These are phyloP conservation scores for Fragaria vesca DNA, from an alignment of 306 rosid genomes.

Conservation along the genomic window DNA sequence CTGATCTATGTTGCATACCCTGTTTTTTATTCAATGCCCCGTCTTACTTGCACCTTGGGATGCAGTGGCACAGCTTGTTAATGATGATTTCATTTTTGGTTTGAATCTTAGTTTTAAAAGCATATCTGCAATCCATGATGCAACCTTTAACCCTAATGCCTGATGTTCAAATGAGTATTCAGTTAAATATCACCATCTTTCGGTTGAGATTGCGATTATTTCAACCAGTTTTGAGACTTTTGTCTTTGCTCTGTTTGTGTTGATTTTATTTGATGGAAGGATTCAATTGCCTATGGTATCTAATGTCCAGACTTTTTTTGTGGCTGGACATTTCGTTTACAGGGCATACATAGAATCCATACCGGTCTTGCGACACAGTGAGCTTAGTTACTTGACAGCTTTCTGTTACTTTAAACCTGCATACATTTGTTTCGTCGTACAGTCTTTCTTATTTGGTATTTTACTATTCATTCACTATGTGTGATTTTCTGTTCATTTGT, in stretches of 20 bases:
- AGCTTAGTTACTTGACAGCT: slow-evolving; percentile 38
- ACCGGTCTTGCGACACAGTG: slow-evolving; percentile 79
- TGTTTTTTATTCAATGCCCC: background rate
- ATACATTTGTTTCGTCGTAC: slow-evolving; percentile 29
- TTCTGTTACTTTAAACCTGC: slow-evolving; percentile 67
- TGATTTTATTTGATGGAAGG: background rate
- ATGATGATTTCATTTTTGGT: no score
- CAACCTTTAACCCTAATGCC: background rate
- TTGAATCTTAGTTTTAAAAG: background rate
- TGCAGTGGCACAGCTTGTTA: no score
- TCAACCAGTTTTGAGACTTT: no score
- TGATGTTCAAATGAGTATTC: slow-evolving; percentile 48
- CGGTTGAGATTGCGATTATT: slow-evolving; percentile 58
- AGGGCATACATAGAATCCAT: slow-evolving; percentile 46
- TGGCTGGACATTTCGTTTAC: slow-evolving; percentile 62
- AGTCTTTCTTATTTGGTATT: no score
- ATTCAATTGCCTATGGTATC: slow-evolving; percentile 60
- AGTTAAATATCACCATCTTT: slow-evolving; percentile 58
- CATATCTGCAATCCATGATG: slow-evolving; percentile 54
- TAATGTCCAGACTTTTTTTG: slow-evolving; percentile 54
- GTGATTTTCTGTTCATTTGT: no score
- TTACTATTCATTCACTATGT: no score
- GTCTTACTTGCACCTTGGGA: no score
- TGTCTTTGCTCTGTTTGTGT: background rate
- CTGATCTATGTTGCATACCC: slow-evolving; percentile 53